Evolutionary conservation across 352 stramenopile species (phyloP).

Genomic region (Blastocystis sp.): DNA sequence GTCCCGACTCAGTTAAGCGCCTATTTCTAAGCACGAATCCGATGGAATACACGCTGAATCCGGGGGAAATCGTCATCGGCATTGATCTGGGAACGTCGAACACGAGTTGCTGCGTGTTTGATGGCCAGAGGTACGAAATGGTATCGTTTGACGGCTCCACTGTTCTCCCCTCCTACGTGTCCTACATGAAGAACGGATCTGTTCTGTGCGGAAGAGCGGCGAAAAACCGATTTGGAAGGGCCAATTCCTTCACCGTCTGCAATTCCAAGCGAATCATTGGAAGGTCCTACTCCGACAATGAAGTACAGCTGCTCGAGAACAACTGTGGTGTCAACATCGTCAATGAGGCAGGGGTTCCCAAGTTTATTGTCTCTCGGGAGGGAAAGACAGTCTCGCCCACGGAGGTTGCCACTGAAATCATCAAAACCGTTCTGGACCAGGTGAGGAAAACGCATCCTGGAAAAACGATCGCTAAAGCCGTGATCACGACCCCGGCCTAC

Average conservation of each 20-base stretch:
- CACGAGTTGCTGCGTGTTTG: slow-evolving; percentile 19
- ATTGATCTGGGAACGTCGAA: slow-evolving; percentile 72
- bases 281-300: not conserved
- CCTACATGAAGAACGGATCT: slow-evolving; percentile 1
- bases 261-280: slow-evolving; percentile 51
- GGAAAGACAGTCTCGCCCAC: not conserved
- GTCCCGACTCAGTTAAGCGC: not conserved
- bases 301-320: not conserved
- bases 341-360: not conserved
- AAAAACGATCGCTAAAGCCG: not conserved
- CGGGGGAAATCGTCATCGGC: not conserved
- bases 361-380: not conserved
- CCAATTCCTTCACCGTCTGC: not conserved
- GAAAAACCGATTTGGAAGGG: not conserved
- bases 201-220: slow-evolving; percentile 5
- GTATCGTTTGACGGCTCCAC: not conserved
- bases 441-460: not conserved
- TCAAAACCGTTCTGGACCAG: not conserved
- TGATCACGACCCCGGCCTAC: slow-evolving; percentile 41
- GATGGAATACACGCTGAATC: not conserved
- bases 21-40: not conserved
- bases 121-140: not conserved
- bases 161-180: slow-evolving; percentile 15
- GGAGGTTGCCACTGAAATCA: slow-evolving; percentile 5
- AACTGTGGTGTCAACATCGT: slow-evolving; percentile 6